Evolutionary conservation across 176 grass and related monocot genomes (phyloP), one percentile per base, ranked within the genome.

Genomic region (Avena atlantica): DNA sequence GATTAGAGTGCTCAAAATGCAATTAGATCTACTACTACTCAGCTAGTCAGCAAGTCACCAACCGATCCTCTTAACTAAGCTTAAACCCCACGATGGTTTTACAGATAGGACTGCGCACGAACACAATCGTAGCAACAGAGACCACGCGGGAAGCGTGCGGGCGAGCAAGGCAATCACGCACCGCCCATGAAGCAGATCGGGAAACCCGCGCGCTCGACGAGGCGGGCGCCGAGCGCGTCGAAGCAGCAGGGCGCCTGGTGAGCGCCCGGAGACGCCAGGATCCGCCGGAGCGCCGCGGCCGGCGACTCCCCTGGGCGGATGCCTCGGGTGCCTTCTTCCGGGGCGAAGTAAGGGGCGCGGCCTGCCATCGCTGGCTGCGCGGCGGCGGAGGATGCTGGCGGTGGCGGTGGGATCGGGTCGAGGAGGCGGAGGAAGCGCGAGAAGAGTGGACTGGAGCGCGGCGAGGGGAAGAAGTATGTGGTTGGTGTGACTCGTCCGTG

Each of bases 241-340:
- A 87, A 98, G 92, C 97, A 98, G 81, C 92, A 89, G 36, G 90
- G 96, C 31, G 93, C 96, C 84, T 95, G 93, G 69, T 98, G 93
- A 45, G 91, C 86, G 14, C 93, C 93, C 2, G 93, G 87, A 9
- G 93, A 86, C 45, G 89, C 90, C 40, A 96, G 89, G 67, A 98
- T 86, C 76, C 82, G 75, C 57, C 96, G 87, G 37, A 98, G 96
- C 74, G 74, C 89, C 72, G 85, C 81, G 10, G 87, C 90, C 2
- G 80, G 79, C 1, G 90, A 85, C 23, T 93, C 90, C 67, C 72
- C 81, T 2, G 85, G 15, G 48, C 74, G 85, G 31, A 82, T 20
- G 6, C 83, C 78, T 42, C 59, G 62, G 79, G 87, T 3, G 12
- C 68, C 40, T 40, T 79, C 86, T 9, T 88, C 87, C 20, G 78